Percentiles rank a stretch among this genome's conserved stretches.
Evolutionary conservation across 345 rosid genomes (phyloP).

Genomic region (Reutealis trisperma): DNA sequence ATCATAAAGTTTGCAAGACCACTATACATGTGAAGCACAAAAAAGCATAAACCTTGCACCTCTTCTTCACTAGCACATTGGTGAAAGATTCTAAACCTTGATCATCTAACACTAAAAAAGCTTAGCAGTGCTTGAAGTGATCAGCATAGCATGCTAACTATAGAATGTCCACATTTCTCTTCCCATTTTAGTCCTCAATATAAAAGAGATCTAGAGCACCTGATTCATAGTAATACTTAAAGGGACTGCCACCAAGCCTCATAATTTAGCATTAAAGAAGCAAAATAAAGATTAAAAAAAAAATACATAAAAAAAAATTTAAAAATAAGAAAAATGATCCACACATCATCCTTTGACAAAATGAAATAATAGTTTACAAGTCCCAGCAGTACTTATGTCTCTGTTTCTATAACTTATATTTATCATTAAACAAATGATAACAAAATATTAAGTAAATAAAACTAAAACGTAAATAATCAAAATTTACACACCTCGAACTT

Average conservation of each 20-base stretch:
- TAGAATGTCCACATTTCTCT: not conserved
- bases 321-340: too few relatives aligned
- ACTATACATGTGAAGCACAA: too few relatives aligned
- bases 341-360: not conserved
- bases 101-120: too few relatives aligned
- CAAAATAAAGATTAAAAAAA: too few relatives aligned
- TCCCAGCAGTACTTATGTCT: not conserved
- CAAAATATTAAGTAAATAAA: not conserved
- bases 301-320: too few relatives aligned
- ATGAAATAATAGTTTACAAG: not conserved
- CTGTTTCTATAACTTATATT: not conserved
- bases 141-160: not conserved
- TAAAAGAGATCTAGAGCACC: not conserved
- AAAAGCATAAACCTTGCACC: too few relatives aligned
- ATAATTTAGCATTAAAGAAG: not conserved
- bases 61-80: too few relatives aligned
- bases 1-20: too few relatives aligned
- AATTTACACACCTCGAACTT: conserved; percentile 74
- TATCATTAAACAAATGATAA: not conserved
- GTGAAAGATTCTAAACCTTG: too few relatives aligned
- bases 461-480: not conserved
- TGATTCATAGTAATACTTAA: not conserved
- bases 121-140: not conserved
- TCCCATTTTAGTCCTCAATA: too few relatives aligned
- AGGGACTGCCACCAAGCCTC: not conserved